A percentile compares a stretch with the other conserved stretches of the same genome.
phyloP scores from a whole-genome alignment of 2,329 filamentous ascomycete species.

The Calonectria hawksworthii region DNA sequence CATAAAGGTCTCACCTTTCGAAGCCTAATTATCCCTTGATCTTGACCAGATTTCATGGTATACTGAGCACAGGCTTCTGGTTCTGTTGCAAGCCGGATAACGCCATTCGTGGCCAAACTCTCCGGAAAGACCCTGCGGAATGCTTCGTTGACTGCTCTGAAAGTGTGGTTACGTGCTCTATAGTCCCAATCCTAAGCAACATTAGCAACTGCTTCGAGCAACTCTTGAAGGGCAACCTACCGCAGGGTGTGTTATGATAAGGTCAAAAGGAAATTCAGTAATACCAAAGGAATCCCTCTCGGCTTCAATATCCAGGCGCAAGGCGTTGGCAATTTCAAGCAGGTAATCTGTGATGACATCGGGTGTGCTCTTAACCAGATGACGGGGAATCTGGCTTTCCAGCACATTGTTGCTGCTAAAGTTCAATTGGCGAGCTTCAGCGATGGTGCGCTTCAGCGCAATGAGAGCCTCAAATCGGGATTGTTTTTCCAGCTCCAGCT shows the following conservation, averaged over 20 bases:
- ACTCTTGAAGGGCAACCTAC: not conserved
- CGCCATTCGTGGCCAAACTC: not conserved
- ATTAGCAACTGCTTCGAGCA: not conserved
- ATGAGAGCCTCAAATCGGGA: conserved; percentile 16
- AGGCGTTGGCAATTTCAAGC: conserved; percentile 9
- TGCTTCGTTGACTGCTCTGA: conserved; percentile 27
- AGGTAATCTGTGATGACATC: conserved; percentile 34
- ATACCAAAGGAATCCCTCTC: not conserved
- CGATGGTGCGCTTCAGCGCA: conserved; percentile 24
- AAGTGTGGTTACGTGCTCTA: conserved; percentile 28
- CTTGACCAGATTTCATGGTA: conserved; percentile 19
- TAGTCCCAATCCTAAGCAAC: conserved; percentile 26
- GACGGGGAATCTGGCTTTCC: conserved; percentile 18
- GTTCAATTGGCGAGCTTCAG: conserved; percentile 11
- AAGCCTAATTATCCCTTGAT: conserved; percentile 8
- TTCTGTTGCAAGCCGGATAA: conserved; percentile 22
- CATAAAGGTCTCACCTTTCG: not conserved
- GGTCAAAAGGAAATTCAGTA: conserved; percentile 26
- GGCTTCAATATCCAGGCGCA: conserved; percentile 21
- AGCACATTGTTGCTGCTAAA: conserved; percentile 6
- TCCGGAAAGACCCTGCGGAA: conserved; percentile 22
- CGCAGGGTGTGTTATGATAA: conserved; percentile 32
- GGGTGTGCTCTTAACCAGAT: conserved; percentile 22
- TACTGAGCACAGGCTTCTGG: conserved; percentile 33
- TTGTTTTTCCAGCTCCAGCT: conserved; percentile 27